These are phyloP conservation scores for Plasmodium cynomolgi DNA, from an alignment of 169 alveolate species.

Conservation along the genomic window DNA sequence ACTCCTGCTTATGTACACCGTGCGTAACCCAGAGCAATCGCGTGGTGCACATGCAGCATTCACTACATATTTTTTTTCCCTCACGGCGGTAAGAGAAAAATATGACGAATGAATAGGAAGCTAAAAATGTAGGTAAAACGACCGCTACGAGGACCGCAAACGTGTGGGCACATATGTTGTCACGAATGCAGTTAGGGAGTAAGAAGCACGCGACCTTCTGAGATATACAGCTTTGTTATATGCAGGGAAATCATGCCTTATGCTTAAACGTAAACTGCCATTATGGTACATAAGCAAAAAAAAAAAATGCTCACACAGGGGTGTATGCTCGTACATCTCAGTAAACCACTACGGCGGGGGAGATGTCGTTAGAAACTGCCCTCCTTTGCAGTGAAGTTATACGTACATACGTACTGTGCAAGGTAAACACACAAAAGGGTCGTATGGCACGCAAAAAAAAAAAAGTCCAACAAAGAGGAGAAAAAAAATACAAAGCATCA, in stretches of 20 bases:
- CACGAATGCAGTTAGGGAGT: not conserved
- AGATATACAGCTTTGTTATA: too few relatives aligned
- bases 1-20: not conserved
- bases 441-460: not conserved
- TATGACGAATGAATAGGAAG: not conserved
- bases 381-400: too few relatives aligned
- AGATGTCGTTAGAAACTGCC: too few relatives aligned
- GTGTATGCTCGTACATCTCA: too few relatives aligned
- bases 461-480: not conserved
- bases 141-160: not conserved
- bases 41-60: not conserved
- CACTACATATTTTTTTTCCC: not conserved
- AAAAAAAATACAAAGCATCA: conserved; percentile 2
- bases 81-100: not conserved
- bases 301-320: too few relatives aligned
- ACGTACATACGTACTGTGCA: not conserved
- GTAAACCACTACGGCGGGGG: too few relatives aligned
- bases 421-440: not conserved
- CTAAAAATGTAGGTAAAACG: not conserved
- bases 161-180: not conserved
- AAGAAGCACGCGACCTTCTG: not conserved
- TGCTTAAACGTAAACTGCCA: not conserved
- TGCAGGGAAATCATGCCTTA: not conserved
- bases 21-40: not conserved
- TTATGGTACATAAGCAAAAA: not conserved